Conservation (phyloP, 352 stramenopile genomes). For the Phytophthora meadii region DNA sequence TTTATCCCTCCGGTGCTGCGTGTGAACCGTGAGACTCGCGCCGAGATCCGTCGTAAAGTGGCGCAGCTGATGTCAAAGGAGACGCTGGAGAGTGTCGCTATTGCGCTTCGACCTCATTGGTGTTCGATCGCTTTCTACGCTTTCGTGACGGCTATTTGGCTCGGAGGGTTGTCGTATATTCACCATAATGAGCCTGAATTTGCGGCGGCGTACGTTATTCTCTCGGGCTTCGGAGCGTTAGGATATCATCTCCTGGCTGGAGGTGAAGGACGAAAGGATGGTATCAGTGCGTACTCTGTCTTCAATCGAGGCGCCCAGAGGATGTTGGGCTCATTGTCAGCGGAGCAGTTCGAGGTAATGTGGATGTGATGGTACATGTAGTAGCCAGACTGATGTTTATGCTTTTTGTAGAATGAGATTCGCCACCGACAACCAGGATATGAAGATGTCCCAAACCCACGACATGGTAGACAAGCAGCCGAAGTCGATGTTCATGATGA, state of each 20-base stretch:
- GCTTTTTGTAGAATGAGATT: constrained; percentile 72
- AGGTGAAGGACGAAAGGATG: constrained; percentile 20
- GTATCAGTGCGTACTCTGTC: constrained; percentile 83
- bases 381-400: constrained; percentile 8
- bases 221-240: constrained; percentile 57
- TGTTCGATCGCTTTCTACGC: constrained; percentile 25
- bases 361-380: background rate
- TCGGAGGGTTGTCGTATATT: constrained; percentile 52
- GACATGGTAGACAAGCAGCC: constrained; percentile 1
- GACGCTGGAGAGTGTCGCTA: constrained; percentile 20
- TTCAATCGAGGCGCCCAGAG: constrained; percentile 76
- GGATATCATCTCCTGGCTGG: constrained; percentile 46
- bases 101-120: constrained; percentile 36
- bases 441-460: constrained; percentile 27
- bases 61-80: constrained; percentile 47
- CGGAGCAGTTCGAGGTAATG: constrained; percentile 83
- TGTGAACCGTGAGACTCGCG: constrained; percentile 80
- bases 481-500: constrained; percentile 28
- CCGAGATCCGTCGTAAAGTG: constrained; percentile 44
- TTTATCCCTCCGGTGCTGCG: constrained; percentile 84
- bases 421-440: constrained; percentile 53
- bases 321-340: constrained; percentile 82
- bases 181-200: constrained; percentile 63
- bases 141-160: constrained; percentile 43
- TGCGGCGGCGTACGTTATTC: constrained; percentile 65